Percentiles rank a stretch among this genome's conserved stretches.
phyloP scores from a whole-genome alignment of 345 rosid genomes.

The Hibiscus trionum region DNA sequence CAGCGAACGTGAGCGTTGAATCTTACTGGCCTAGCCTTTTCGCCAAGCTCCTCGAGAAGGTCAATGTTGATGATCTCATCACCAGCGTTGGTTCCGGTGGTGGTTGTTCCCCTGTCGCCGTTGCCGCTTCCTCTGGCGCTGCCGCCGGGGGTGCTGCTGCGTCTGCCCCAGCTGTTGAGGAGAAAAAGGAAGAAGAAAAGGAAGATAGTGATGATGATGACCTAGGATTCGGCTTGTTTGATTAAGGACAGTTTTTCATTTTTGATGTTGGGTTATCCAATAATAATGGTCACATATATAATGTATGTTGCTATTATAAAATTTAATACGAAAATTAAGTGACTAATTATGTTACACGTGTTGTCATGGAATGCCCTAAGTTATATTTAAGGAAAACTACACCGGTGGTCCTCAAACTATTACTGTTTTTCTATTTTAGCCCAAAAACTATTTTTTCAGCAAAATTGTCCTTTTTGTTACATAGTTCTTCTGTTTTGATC shows the following conservation, averaged over 20 bases:
- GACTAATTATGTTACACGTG: no score
- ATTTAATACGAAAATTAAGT: no score
- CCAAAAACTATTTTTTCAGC: no score
- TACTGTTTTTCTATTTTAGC: no score
- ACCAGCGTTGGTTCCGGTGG: conserved; percentile 46
- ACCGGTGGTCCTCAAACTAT: no score
- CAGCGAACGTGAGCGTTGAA: conserved; percentile 43
- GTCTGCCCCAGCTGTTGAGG: conserved; percentile 38
- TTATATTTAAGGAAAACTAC: no score
- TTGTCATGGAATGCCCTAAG: no score
- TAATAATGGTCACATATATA: no score
- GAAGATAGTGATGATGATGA: conserved; percentile 55
- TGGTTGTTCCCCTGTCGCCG: conserved; percentile 28
- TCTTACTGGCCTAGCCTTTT: conserved; percentile 66
- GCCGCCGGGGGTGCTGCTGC: conserved; percentile 22
- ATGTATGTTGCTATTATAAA: no score
- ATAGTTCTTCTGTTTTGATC: no score
- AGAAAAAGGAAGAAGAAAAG: conserved; percentile 42
- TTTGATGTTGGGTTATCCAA: no score
- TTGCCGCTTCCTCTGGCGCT: conserved; percentile 20
- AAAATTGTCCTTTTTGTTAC: no score
- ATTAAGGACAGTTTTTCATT: conserved; percentile 16
- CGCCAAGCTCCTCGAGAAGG: conserved; percentile 54
- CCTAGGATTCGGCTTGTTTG: conserved; percentile 47
- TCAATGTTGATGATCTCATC: conserved; percentile 41